Percentiles rank a stretch among this genome's conserved stretches.
Evolutionary conservation across 768 basidiomycete genomes (phyloP).

Genomic region (Russula dissimulans): DNA sequence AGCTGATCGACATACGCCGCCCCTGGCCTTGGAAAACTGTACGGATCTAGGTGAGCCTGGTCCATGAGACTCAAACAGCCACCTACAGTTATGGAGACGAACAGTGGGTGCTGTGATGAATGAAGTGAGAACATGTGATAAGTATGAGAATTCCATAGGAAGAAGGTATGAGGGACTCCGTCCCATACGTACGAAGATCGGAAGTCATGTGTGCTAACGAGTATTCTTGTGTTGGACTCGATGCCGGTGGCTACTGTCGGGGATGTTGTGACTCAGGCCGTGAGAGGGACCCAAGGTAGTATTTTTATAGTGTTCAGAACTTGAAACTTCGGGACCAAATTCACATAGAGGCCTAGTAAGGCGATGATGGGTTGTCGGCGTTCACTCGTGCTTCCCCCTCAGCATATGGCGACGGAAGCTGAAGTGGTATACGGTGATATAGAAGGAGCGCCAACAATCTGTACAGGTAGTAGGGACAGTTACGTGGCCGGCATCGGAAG

Average conservation of each 20-base stretch:
- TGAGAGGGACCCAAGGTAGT: not conserved
- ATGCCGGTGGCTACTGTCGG: not conserved
- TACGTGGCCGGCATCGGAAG: not conserved
- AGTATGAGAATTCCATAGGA: not conserved
- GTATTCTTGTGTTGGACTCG: not conserved
- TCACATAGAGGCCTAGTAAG: too few relatives aligned
- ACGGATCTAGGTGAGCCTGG: not conserved
- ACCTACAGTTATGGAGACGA: slow-evolving; percentile 18
- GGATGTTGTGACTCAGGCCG: not conserved
- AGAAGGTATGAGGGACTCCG: not conserved
- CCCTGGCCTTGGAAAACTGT: slow-evolving; percentile 11
- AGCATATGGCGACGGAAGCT: not conserved
- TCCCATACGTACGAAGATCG: not conserved
- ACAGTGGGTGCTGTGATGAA: slow-evolving; percentile 7
- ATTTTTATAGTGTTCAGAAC: not conserved
- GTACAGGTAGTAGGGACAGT: not conserved
- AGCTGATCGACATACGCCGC: not conserved
- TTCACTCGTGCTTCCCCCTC: not conserved
- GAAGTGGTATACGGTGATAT: not conserved
- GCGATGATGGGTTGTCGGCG: not conserved
- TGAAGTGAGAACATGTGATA: not conserved
- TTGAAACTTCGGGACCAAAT: not conserved
- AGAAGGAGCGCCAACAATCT: not conserved
- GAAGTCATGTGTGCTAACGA: not conserved
- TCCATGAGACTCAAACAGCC: not conserved